Percentiles rank a stretch among this genome's conserved stretches.
Conservation (phyloP, 1,284 basidiomycete genomes). For the Anthracocystis setariae region DNA sequence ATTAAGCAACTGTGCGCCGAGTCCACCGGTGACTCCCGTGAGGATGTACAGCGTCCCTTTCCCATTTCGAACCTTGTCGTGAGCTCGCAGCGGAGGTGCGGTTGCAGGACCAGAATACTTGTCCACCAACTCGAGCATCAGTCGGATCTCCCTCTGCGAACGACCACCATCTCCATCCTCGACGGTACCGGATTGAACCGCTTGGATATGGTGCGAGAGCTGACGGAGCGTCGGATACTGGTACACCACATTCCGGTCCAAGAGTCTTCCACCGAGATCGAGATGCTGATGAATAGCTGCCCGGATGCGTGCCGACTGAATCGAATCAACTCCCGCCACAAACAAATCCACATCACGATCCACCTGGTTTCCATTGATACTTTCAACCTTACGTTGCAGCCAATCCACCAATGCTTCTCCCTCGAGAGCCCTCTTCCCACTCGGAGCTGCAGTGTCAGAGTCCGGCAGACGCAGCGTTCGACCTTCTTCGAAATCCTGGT, state of each 20-base stretch:
- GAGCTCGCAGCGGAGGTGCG: no score
- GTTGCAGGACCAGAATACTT: constrained; percentile 56
- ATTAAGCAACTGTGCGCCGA: constrained; percentile 74
- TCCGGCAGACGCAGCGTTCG: constrained; percentile 17
- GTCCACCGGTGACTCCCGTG: constrained; percentile 75
- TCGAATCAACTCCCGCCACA: constrained; percentile 53
- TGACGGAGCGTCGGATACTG: constrained; percentile 35
- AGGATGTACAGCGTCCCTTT: constrained; percentile 64
- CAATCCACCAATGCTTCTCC: constrained; percentile 20
- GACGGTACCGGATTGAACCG: constrained; percentile 22
- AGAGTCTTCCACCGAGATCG: constrained; percentile 16
- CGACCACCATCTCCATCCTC: constrained; percentile 10
- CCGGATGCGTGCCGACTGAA: constrained; percentile 48
- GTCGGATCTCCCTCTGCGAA: constrained; percentile 20
- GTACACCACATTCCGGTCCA: constrained; percentile 49
- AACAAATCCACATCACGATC: constrained; percentile 41
- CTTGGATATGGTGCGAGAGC: constrained; percentile 48
- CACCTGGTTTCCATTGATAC: constrained; percentile 17
- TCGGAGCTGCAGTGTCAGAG: not conserved
- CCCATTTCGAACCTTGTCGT: not conserved
- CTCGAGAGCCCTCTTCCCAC: constrained; percentile 3
- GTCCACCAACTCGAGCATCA: constrained; percentile 62
- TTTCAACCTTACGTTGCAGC: constrained; percentile 21
- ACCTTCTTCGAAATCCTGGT: constrained; percentile 51
- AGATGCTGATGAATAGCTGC: constrained; percentile 44